Conservation (phyloP, 306 rosid genomes). For the Gastrolobium villosum region DNA sequence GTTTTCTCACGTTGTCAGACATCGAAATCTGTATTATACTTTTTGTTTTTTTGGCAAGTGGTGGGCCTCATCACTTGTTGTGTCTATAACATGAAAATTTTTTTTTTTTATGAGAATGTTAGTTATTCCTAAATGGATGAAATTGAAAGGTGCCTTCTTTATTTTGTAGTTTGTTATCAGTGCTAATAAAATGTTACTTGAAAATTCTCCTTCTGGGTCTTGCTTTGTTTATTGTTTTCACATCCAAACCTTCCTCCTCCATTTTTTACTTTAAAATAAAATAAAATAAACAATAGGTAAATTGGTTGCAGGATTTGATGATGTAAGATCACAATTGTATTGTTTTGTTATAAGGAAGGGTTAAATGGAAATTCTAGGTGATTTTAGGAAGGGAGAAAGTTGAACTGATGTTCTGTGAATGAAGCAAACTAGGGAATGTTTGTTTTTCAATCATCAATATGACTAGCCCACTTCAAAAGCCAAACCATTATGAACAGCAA, state of each 20-base stretch:
- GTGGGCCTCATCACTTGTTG: too few species aligned
- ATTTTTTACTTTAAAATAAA: neutral
- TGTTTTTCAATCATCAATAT: slow-evolving; percentile 6
- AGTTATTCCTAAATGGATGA: slow-evolving; percentile 10
- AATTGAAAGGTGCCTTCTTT: slow-evolving; percentile 1
- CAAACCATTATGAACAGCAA: neutral
- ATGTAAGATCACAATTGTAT: neutral
- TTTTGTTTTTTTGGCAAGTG: too few species aligned
- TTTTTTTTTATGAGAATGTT: slow-evolving; percentile 20
- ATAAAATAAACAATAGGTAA: neutral
- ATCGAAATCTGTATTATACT: too few species aligned
- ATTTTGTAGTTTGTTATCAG: neutral
- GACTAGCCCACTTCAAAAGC: neutral
- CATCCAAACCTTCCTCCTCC: neutral
- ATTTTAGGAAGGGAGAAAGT: neutral
- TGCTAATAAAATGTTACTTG: neutral
- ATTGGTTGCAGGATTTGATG: slow-evolving; percentile 34
- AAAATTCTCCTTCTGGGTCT: neutral
- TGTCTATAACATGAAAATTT: too few species aligned
- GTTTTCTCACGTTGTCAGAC: too few species aligned
- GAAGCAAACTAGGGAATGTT: slow-evolving; percentile 5
- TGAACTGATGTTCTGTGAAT: slow-evolving; percentile 18
- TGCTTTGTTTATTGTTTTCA: neutral
- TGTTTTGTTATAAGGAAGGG: neutral
- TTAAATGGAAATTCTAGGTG: neutral